These are phyloP conservation scores for Cerioporus squamosus DNA, from an alignment of 1,284 basidiomycete species.

Conservation along the genomic window DNA sequence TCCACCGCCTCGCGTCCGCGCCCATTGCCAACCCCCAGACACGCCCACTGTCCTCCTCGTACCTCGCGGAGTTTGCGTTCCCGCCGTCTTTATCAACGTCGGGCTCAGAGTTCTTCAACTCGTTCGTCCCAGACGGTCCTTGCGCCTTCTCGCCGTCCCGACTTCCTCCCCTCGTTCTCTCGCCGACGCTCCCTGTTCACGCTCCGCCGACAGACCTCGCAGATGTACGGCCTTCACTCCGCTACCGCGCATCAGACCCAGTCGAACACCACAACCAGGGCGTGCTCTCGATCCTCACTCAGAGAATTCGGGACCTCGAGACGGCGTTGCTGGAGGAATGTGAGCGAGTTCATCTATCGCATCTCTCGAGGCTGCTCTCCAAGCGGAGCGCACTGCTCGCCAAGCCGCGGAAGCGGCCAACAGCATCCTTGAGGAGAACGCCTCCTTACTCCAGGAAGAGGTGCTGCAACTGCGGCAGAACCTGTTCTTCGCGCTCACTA, in stretches of 20 bases:
- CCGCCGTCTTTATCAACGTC: slow-evolving; percentile 1
- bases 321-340: slow-evolving; percentile 11
- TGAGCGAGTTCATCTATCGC: slow-evolving; percentile 9
- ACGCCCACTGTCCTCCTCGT: slow-evolving; percentile 31
- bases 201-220: too few species aligned
- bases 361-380: slow-evolving; percentile 26
- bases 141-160: background rate
- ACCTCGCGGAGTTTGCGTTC: slow-evolving; percentile 14
- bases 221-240: background rate
- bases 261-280: slow-evolving; percentile 11
- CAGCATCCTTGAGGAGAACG: slow-evolving; percentile 8
- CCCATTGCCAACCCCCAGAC: slow-evolving; percentile 16
- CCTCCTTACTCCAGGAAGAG: slow-evolving; percentile 28
- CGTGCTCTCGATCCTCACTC: slow-evolving; percentile 22
- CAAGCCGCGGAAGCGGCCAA: slow-evolving; percentile 17
- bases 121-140: slow-evolving; percentile 13
- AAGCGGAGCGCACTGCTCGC: slow-evolving; percentile 18
- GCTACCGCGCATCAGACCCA: background rate
- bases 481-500: slow-evolving; percentile 30
- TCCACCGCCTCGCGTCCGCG: slow-evolving; percentile 20
- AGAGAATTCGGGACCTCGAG: slow-evolving; percentile 30
- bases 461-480: slow-evolving; percentile 34
- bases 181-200: background rate
- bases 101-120: slow-evolving; percentile 15
- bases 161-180: background rate